phyloP scores from a whole-genome alignment of 306 rosid species.

The Malus sylvestris region DNA sequence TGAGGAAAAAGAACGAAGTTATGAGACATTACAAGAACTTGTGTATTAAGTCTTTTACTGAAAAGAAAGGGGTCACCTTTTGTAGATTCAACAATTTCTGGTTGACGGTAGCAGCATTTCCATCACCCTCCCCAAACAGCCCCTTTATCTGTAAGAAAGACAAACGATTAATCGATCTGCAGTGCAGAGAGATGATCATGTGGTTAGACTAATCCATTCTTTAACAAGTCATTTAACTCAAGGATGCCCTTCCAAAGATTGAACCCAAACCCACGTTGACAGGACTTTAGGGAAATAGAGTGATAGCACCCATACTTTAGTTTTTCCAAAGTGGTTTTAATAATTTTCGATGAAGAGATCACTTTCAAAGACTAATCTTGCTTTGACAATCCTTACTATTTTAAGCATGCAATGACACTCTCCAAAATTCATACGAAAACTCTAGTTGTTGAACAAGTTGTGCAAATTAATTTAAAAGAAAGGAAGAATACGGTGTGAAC shows the following conservation, averaged over 20 bases:
- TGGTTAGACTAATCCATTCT: neutral
- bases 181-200: neutral
- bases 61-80: conserved; percentile 41
- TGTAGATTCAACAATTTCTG: conserved; percentile 34
- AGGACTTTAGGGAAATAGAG: neutral
- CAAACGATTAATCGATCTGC: conserved; percentile 4
- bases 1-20: neutral
- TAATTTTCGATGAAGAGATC: neutral
- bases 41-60: neutral
- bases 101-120: conserved; percentile 31
- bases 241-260: neutral
- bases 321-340: neutral
- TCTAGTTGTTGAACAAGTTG: neutral
- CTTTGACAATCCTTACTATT: neutral
- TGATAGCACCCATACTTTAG: neutral
- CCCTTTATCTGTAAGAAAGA: conserved; percentile 37
- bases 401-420: neutral
- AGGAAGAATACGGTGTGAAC: conserved; percentile 21
- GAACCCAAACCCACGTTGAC: neutral
- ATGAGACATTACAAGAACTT: neutral
- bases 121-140: conserved; percentile 27
- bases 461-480: neutral
- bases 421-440: neutral
- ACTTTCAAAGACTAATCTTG: neutral
- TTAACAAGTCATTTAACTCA: neutral